A percentile compares a stretch with the other conserved stretches of the same genome.
These are phyloP conservation scores for Talaromyces sp. DNA, from an alignment of 2,329 filamentous ascomycete species.

Conservation along the genomic window DNA sequence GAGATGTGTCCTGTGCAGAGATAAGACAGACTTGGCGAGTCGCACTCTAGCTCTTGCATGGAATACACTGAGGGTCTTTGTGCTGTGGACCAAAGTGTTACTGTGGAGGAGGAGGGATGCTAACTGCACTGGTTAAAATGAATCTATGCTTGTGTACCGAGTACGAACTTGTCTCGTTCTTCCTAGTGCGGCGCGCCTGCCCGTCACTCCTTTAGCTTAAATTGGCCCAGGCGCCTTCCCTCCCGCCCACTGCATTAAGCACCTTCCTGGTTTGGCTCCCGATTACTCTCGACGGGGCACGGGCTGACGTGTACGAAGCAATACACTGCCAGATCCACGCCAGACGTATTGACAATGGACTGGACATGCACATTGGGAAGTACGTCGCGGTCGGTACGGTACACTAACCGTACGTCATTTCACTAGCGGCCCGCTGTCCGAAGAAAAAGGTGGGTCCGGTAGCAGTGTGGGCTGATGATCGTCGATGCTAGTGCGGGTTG, in stretches of 20 bases:
- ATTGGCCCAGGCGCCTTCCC: background rate
- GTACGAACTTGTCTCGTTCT: no score
- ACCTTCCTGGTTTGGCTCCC: background rate
- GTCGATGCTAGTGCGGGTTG: conserved; percentile 7
- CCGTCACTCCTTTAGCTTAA: background rate
- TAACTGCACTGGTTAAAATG: background rate
- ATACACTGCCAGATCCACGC: background rate
- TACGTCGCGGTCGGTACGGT: background rate
- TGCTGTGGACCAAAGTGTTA: background rate
- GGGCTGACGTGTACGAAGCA: background rate
- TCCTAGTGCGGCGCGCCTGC: no score
- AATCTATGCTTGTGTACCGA: background rate
- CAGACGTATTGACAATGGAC: background rate
- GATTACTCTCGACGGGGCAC: background rate
- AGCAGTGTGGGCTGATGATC: conserved; percentile 8
- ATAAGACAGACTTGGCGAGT: background rate
- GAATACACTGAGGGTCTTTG: background rate
- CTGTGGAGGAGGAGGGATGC: background rate
- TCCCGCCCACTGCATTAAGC: background rate
- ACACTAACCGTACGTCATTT: conserved; percentile 10
- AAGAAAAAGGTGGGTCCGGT: background rate
- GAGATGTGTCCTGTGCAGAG: background rate
- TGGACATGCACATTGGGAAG: no score
- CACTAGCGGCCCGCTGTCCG: conserved; percentile 12
- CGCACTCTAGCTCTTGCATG: background rate